These are phyloP conservation scores for Pezicula neosporulosa DNA, from an alignment of 2,329 filamentous ascomycete species.

Conservation along the genomic window DNA sequence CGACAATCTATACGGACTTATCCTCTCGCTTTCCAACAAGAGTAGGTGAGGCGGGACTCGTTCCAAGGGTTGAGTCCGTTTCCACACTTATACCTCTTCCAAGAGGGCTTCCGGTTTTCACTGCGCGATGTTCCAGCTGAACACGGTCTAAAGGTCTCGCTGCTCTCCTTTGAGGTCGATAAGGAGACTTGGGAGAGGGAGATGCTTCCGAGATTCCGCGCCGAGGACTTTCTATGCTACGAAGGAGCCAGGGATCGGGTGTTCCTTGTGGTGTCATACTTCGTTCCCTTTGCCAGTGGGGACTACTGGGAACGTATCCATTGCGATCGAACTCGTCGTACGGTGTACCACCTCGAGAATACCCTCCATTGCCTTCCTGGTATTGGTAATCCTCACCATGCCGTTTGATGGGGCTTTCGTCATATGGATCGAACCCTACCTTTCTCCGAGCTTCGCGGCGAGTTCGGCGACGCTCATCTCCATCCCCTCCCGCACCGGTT, in stretches of 20 bases:
- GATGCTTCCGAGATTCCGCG: constrained; percentile 11
- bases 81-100: constrained; percentile 22
- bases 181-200: constrained; percentile 20
- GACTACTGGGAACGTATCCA: constrained; percentile 5
- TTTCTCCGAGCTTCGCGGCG: constrained; percentile 56
- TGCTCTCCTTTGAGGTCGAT: constrained; percentile 16
- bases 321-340: constrained; percentile 12
- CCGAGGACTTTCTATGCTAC: not conserved
- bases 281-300: constrained; percentile 5
- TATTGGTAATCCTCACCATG: constrained; percentile 62
- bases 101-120: constrained; percentile 20
- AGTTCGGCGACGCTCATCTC: constrained; percentile 55
- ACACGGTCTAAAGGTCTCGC: constrained; percentile 21
- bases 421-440: constrained; percentile 70
- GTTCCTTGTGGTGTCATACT: constrained; percentile 13
- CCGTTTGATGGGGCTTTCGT: constrained; percentile 64
- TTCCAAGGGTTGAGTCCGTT: constrained; percentile 26
- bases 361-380: constrained; percentile 23
- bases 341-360: constrained; percentile 16
- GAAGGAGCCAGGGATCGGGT: constrained; percentile 19
- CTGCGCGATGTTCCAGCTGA: constrained; percentile 7
- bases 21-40: constrained; percentile 6
- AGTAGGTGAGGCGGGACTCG: constrained; percentile 23
- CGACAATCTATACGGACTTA: not conserved
- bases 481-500: constrained; percentile 61